phyloP scores from a whole-genome alignment of 306 rosid species.

The Vigna radiata region DNA sequence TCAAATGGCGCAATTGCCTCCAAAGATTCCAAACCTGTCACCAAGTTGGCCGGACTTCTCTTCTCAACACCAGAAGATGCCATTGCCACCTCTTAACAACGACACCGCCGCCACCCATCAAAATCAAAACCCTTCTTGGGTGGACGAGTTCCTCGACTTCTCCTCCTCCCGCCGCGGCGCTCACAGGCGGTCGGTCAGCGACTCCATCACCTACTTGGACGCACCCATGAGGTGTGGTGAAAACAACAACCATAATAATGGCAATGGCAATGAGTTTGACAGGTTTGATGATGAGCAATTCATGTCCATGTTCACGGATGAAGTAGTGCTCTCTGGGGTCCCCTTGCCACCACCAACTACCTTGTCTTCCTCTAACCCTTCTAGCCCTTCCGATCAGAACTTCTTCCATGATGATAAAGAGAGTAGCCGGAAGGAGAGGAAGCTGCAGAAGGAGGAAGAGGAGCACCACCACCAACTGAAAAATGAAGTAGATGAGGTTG shows the following conservation, averaged over 20 bases:
- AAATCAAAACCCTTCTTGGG: slow-evolving; percentile 79
- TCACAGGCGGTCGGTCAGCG: slow-evolving; percentile 86
- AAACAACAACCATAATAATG: neutral
- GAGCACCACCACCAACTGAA: slow-evolving; percentile 43
- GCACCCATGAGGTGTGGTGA: slow-evolving; percentile 56
- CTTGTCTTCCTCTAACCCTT: slow-evolving; percentile 76
- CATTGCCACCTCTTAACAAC: slow-evolving; percentile 24
- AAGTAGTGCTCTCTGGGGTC: slow-evolving; percentile 49
- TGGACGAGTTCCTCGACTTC: slow-evolving; percentile 93
- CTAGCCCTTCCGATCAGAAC: slow-evolving; percentile 84
- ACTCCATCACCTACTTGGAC: slow-evolving; percentile 76
- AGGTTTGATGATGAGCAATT: slow-evolving; percentile 91
- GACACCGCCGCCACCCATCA: slow-evolving; percentile 31
- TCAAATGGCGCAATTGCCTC: slow-evolving; percentile 93
- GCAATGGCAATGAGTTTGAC: slow-evolving; percentile 59
- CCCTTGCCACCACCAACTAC: slow-evolving; percentile 50
- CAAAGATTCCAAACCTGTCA: slow-evolving; percentile 80
- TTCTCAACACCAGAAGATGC: slow-evolving; percentile 38
- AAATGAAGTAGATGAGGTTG: slow-evolving; percentile 78
- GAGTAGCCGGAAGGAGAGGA: neutral
- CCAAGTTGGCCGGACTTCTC: slow-evolving; percentile 76
- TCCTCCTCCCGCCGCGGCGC: slow-evolving; percentile 80
- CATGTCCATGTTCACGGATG: slow-evolving; percentile 79
- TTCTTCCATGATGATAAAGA: slow-evolving; percentile 71
- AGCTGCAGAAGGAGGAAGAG: slow-evolving; percentile 23